Percentiles rank a stretch among this genome's conserved stretches.
Evolutionary conservation across 305 asterid genomes (phyloP).

Genomic region (Fraxinus dipetala): DNA sequence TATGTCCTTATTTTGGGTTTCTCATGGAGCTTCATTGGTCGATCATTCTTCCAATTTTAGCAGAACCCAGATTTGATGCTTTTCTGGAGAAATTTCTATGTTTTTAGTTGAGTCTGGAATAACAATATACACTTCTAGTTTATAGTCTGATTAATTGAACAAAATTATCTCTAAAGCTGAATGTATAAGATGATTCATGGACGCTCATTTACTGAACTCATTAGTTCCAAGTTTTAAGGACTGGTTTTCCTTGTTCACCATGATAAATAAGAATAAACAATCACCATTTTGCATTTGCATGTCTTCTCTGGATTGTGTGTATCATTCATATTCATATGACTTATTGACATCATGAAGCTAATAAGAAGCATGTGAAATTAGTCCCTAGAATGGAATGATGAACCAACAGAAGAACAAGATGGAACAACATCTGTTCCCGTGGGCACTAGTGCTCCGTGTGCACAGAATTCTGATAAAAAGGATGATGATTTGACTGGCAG

Average conservation of each 20-base stretch:
- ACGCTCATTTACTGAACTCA: not conserved
- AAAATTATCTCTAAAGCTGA: not conserved
- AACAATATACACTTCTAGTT: not conserved
- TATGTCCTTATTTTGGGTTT: not conserved
- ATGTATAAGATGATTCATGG: conserved; percentile 5
- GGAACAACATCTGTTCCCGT: conserved; percentile 41
- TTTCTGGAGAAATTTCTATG: not conserved
- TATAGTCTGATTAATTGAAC: not conserved
- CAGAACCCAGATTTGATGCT: not conserved
- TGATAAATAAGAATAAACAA: not conserved
- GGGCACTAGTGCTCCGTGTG: conserved; percentile 42
- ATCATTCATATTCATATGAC: not conserved
- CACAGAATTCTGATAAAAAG: conserved; percentile 55
- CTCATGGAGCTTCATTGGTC: not conserved
- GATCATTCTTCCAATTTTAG: not conserved
- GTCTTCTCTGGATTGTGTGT: not conserved
- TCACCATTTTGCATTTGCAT: not conserved
- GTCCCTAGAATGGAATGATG: conserved; percentile 93
- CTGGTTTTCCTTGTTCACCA: not conserved
- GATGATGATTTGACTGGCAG: conserved; percentile 42
- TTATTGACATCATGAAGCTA: not conserved
- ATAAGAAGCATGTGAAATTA: conserved; percentile 20
- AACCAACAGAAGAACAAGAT: conserved; percentile 69
- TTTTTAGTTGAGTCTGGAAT: not conserved
- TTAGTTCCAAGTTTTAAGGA: not conserved